These are phyloP conservation scores for Saturnispora quitensis DNA, from an alignment of 805 yeast genomes.

Conservation along the genomic window DNA sequence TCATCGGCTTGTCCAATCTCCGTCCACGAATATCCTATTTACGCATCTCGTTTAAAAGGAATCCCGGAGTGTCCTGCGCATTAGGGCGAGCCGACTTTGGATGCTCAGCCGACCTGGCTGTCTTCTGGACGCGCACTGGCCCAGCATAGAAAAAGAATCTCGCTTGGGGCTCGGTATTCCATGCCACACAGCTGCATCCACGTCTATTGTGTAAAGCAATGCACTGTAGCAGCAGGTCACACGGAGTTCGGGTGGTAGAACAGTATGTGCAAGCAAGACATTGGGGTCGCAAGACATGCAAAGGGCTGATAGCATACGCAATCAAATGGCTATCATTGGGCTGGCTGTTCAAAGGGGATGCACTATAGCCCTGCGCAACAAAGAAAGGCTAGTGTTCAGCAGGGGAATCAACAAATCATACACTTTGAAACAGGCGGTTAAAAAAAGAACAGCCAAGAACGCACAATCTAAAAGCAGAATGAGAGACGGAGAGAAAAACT, in stretches of 20 bases:
- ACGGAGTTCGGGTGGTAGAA: not conserved
- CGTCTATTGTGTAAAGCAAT: not conserved
- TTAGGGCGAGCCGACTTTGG: not conserved
- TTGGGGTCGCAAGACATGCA: not conserved
- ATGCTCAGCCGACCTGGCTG: not conserved
- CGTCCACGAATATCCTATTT: not conserved
- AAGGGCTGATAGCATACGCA: not conserved
- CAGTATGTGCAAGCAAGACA: not conserved
- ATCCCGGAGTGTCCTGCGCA: not conserved
- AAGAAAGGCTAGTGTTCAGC: not conserved
- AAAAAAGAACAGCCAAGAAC: not conserved
- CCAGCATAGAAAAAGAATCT: not conserved
- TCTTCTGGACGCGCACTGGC: not conserved
- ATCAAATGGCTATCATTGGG: not conserved
- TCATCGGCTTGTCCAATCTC: not conserved
- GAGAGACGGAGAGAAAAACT: too few species aligned
- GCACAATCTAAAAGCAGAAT: too few species aligned
- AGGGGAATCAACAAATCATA: not conserved
- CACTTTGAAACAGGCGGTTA: not conserved
- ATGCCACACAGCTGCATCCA: not conserved
- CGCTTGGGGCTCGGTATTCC: not conserved
- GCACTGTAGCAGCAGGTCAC: not conserved
- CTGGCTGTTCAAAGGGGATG: not conserved
- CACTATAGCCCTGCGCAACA: not conserved
- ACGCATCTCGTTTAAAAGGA: not conserved